Evolutionary conservation across 2,329 filamentous ascomycete genomes (phyloP), one percentile per base, ranked within the genome.

Genomic region (Aspergillus amoenus): DNA sequence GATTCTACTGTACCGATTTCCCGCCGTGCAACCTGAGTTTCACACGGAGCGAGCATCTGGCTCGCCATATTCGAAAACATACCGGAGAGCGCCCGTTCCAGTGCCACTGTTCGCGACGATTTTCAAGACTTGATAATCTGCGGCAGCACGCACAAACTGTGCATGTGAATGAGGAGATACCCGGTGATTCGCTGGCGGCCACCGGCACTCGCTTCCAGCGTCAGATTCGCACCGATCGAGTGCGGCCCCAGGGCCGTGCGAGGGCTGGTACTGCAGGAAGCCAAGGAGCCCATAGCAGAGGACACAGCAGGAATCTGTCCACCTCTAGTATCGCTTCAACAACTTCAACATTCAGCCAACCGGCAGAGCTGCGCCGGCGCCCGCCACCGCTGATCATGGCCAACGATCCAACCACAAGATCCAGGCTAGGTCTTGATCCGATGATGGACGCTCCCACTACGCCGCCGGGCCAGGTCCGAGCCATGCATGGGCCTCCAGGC

Each of bases 91-190:
- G 94, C 27, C 94, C 94, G 0, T 99, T 97, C 68, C 90, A 95
- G 74, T 99, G 94, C 66, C 94, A 97, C 74, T 99, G 94, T 75
- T 91, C 89, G 2, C 86, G 94, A 50, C 86, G 92, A 55, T 99
- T 99, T 73, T 97, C 94, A 9, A 86, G 93, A 48, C 83, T 97
- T 45, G 93, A 99, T 74, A 99, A 99, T 70, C 79, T 99, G 51
- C 87, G 94, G 58, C 94, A 99, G 72, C 94, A 99, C 80, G 94
- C 94, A 44, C 93, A 97, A 74, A 97, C 94, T 0, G 94, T 99
- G 1, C 94, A 99, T 72, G 90, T 96, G 57, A 97, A 97, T 72
- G 94, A 97, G 73, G 92, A 97, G 56, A 99, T 99, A 34, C 94
- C 94, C 3, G 87, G 88, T 41, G 92, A 97, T 72, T 97, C 94